Evolutionary conservation across 495 filamentous ascomycete genomes (phyloP).

Genomic region (Penicillium argentinense): DNA sequence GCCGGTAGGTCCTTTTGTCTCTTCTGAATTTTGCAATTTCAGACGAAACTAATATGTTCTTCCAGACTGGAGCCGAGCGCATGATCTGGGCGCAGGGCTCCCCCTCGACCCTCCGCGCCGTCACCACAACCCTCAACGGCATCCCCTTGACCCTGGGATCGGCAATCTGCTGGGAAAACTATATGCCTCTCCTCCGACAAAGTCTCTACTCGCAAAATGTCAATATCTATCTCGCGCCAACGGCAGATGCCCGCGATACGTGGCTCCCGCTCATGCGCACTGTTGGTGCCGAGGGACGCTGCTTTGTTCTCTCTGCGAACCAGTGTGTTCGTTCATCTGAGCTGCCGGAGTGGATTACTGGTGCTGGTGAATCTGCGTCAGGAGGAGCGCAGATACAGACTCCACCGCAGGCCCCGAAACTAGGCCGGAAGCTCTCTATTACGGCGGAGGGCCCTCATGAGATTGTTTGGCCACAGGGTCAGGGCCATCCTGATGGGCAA

Average conservation of each 20-base stretch:
- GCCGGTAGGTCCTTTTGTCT: conserved; percentile 55
- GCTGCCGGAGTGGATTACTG: conserved; percentile 56
- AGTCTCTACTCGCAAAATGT: conserved; percentile 88
- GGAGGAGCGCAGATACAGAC: conserved; percentile 5
- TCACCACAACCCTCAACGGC: conserved; percentile 75
- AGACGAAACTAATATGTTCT: not conserved
- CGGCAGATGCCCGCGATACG: conserved; percentile 80
- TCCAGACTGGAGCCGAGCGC: conserved; percentile 33
- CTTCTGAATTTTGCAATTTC: conserved; percentile 26
- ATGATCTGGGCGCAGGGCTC: conserved; percentile 90
- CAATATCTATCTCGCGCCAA: conserved; percentile 89
- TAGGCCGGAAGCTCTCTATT: conserved; percentile 9
- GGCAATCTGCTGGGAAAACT: conserved; percentile 97
- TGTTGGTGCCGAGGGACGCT: conserved; percentile 74
- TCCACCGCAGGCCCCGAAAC: not conserved
- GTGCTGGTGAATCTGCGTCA: conserved; percentile 12
- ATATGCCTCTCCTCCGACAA: conserved; percentile 84
- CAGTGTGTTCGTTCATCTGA: conserved; percentile 67
- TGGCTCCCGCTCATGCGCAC: conserved; percentile 85
- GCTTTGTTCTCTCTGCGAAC: conserved; percentile 85
- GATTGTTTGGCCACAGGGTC: conserved; percentile 46
- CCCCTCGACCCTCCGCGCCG: conserved; percentile 73
- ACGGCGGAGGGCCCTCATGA: conserved; percentile 54
- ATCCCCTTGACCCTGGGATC: conserved; percentile 75
- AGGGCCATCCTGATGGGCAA: not conserved